Evolutionary conservation across 352 stramenopile species (phyloP).

Genomic region (Globisporangium cystogenes): DNA sequence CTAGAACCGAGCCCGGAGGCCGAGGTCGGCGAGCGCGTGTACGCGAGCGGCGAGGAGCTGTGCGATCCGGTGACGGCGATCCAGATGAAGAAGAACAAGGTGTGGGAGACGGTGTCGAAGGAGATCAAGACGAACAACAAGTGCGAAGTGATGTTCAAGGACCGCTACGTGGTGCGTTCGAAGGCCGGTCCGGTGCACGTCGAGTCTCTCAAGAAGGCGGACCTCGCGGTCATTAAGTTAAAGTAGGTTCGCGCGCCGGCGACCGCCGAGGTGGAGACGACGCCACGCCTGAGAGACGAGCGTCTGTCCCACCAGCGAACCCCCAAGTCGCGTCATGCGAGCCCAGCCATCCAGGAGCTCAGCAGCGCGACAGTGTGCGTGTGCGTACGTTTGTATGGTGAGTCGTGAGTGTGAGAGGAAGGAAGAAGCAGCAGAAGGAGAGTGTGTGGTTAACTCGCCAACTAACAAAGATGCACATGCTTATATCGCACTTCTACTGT

Average conservation of each 20-base stretch:
- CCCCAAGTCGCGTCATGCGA: background rate
- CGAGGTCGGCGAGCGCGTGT: slow-evolving; percentile 65
- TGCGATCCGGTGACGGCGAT: slow-evolving; percentile 68
- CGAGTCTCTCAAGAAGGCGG: slow-evolving; percentile 56
- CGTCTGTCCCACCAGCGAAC: background rate
- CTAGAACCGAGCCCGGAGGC: slow-evolving; percentile 55
- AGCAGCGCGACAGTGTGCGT: background rate
- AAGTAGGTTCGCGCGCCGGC: slow-evolving; percentile 3
- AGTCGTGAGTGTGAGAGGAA: background rate
- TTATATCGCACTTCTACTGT: no score
- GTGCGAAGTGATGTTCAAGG: slow-evolving; percentile 64
- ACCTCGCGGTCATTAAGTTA: slow-evolving; percentile 20
- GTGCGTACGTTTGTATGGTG: slow-evolving; percentile 1
- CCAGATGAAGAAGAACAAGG: slow-evolving; percentile 86
- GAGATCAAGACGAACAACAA: slow-evolving; percentile 76
- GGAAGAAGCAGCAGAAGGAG: background rate
- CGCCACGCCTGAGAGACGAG: background rate
- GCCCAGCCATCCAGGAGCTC: background rate
- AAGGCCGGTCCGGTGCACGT: slow-evolving; percentile 45
- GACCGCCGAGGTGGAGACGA: no score
- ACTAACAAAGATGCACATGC: background rate
- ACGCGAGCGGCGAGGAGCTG: slow-evolving; percentile 64
- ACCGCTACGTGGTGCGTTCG: slow-evolving; percentile 52
- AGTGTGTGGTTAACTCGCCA: background rate
- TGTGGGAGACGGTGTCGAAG: slow-evolving; percentile 71